phyloP scores from a whole-genome alignment of 1,284 basidiomycete genomes.

The Pseudomicrostroma phylloplanum region DNA sequence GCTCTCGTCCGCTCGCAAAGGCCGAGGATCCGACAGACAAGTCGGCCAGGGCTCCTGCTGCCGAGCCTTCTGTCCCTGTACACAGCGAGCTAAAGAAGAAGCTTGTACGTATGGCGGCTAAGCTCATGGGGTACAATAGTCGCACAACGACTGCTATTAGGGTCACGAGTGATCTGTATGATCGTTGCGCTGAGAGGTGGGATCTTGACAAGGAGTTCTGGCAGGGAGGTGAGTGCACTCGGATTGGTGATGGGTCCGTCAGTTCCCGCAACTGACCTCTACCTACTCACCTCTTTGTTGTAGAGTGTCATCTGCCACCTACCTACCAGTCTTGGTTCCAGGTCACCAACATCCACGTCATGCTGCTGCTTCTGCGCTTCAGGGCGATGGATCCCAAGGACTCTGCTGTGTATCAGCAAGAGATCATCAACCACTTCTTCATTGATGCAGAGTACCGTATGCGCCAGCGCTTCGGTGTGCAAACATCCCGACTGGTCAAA shows the following conservation, averaged over 20 bases:
- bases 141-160: constrained; percentile 55
- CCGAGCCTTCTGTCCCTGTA: neutral
- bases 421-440: constrained; percentile 91
- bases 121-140: constrained; percentile 57
- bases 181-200: constrained; percentile 55
- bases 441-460: constrained; percentile 87
- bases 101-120: constrained; percentile 51
- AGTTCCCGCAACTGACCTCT: neutral
- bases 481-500: constrained; percentile 70
- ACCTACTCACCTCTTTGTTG: neutral
- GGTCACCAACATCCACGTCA: constrained; percentile 84
- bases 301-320: constrained; percentile 78
- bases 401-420: constrained; percentile 66
- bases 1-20: neutral
- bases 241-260: neutral
- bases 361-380: constrained; percentile 80
- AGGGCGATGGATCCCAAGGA: constrained; percentile 69
- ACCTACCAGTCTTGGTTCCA: constrained; percentile 99
- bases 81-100: constrained; percentile 4
- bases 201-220: constrained; percentile 44
- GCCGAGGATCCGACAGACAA: neutral
- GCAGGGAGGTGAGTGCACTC: constrained; percentile 25
- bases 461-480: constrained; percentile 65
- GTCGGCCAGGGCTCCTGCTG: neutral
- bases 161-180: constrained; percentile 57